Percentiles rank a stretch among this genome's conserved stretches.
These are phyloP conservation scores for Pelagomonas calceolata DNA, from an alignment of 108 stramenopile species.

Conservation along the genomic window DNA sequence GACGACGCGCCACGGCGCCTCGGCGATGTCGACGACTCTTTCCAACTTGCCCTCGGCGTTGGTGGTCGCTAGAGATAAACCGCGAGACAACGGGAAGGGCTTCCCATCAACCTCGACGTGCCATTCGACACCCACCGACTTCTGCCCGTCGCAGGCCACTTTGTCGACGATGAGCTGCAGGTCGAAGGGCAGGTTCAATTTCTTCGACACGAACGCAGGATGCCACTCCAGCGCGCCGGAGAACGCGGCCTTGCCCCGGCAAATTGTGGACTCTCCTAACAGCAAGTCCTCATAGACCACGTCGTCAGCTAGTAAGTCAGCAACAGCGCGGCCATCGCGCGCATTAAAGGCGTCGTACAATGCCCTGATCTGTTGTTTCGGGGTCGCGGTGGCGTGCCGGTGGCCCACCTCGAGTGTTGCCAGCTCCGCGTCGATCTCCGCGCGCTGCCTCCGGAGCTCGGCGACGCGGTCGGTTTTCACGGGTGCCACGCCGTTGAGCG, in stretches of 20 bases:
- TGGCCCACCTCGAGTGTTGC: too few species aligned
- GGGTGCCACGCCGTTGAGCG: too few species aligned
- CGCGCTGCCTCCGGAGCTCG: too few species aligned
- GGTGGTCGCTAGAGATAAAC: not conserved
- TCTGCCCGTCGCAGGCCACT: not conserved
- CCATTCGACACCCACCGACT: not conserved
- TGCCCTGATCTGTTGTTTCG: not conserved
- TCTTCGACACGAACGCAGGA: not conserved
- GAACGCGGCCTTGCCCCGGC: not conserved
- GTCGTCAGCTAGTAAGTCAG: not conserved
- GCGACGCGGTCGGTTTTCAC: too few species aligned
- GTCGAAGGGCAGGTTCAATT: not conserved
- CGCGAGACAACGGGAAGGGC: not conserved
- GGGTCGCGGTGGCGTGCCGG: not conserved
- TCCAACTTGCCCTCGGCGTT: not conserved
- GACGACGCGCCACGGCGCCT: constrained; percentile 1
- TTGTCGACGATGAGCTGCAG: not conserved
- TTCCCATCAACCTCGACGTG: not conserved
- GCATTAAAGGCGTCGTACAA: not conserved
- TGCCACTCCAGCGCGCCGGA: not conserved
- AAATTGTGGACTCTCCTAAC: not conserved
- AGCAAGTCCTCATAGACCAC: not conserved
- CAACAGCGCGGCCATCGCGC: not conserved
- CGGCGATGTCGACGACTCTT: not conserved
- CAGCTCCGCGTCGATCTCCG: too few species aligned